Conservation (phyloP, 2,329 filamentous ascomycete genomes). For the Ascocoryne sarcoides region DNA sequence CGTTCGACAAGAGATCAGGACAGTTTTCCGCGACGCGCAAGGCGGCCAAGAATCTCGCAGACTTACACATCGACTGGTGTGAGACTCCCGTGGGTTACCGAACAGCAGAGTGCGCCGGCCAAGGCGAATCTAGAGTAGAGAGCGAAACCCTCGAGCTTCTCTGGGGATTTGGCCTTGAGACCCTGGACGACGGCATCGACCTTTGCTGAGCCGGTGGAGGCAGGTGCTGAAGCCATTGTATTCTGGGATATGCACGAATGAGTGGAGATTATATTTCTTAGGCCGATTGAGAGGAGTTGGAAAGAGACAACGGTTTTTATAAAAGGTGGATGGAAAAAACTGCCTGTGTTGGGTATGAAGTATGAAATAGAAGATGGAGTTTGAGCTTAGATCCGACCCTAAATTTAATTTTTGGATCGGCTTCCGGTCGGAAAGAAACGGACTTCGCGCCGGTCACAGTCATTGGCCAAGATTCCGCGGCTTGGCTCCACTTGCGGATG, state of each 20-base stretch:
- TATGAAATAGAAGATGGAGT: background rate
- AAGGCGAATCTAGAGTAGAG: slow-evolving; percentile 97
- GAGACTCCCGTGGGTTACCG: slow-evolving; percentile 90
- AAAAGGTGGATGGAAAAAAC: slow-evolving; percentile 3
- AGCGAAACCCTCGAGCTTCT: slow-evolving; percentile 50
- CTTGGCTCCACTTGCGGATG: no score
- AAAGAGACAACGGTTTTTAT: slow-evolving; percentile 12
- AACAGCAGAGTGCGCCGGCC: slow-evolving; percentile 95
- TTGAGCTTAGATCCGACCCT: background rate
- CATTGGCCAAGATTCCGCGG: no score
- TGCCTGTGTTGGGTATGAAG: background rate
- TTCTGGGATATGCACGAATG: slow-evolving; percentile 10
- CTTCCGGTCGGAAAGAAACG: no score
- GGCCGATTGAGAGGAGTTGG: slow-evolving; percentile 20
- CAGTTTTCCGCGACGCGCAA: slow-evolving; percentile 1
- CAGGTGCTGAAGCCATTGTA: slow-evolving; percentile 20
- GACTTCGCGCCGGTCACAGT: no score
- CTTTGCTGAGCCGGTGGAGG: slow-evolving; percentile 26
- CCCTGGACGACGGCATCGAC: slow-evolving; percentile 27
- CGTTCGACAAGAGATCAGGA: slow-evolving; percentile 6
- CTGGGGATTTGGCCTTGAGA: slow-evolving; percentile 25
- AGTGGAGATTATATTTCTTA: slow-evolving; percentile 11
- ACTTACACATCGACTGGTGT: slow-evolving; percentile 99
- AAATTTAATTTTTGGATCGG: no score
- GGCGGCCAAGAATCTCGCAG: slow-evolving; percentile 1